Base-by-base conservation (phyloP, 805 yeast species). In the Schwanniomyces polymorphus region DNA sequence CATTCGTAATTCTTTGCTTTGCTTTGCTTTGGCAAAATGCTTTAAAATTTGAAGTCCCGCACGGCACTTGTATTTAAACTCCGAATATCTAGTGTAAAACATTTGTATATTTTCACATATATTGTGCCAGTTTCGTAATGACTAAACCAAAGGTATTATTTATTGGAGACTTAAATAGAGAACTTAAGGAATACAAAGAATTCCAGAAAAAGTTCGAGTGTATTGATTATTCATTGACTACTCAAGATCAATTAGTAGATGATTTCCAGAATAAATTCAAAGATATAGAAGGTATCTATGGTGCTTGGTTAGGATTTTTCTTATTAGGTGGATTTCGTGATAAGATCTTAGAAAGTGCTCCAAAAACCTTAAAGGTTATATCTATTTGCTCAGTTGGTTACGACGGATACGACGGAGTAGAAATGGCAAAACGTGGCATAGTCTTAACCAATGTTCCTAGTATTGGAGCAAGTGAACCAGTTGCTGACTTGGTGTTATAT, bases 401-500 rank as follows among this genome's bases (percentile, higher is more conserved):
- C 54, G 85, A 82, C 50, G 71, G 70, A 14, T 74, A 76, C 48
- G 82, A 82, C 55, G 64, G 73, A 0, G 64, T 56, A 0, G 65
- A 63, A 1, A 61, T 84, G 65, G 58, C 63, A 6, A 54, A 61
- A 9, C 61, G 64, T 38, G 77, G 76, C 11, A 79, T 88, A 25
- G 57, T 67, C 7, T 70, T 88, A 49, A 80, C 87, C 49, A 85
- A 88, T 58, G 83, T 82, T 21, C 76, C 78, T 1, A 60, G 74
- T 21, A 59, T 46, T 79, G 88, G 60, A 67, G 82, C 86, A 0
- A 80, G 87, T 1, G 80, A 74, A 35, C 85, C 86, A 12, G 95
- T 88, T 25, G 87, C 91, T 3, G 95, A 88, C 52, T 67, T 84
- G 48, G 92, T 85, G 3, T 65, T 86, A 39, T 76, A 69, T 57